Evolutionary conservation across 2,329 filamentous ascomycete species (phyloP).

Genomic region (Cladosporium cucumerinum): DNA sequence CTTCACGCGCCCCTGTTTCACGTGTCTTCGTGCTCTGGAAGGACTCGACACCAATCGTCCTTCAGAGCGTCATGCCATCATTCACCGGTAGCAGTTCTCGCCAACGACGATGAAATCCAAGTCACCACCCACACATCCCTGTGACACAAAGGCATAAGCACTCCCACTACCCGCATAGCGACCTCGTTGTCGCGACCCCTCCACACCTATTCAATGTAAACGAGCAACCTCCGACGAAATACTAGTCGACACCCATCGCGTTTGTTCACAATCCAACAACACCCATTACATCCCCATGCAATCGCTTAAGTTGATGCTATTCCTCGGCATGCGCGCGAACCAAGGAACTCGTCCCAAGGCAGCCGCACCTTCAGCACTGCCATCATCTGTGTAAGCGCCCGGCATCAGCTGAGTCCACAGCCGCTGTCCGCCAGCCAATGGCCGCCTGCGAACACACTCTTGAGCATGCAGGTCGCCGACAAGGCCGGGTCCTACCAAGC

Average conservation of each 20-base stretch:
- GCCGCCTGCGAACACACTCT: neutral
- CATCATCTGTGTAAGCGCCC: slow-evolving; percentile 12
- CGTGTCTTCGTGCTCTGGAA: neutral
- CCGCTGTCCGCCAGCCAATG: slow-evolving; percentile 12
- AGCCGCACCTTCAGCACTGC: neutral
- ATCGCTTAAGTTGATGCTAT: neutral
- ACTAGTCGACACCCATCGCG: neutral
- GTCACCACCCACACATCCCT: neutral
- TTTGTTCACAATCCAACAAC: neutral
- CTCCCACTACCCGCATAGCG: too few species aligned
- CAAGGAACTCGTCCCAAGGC: neutral
- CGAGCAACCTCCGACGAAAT: neutral
- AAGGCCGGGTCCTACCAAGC: neutral
- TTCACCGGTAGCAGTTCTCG: neutral
- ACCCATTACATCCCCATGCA: neutral
- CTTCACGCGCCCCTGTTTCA: neutral
- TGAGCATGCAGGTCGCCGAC: slow-evolving; percentile 6
- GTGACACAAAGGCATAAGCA: neutral
- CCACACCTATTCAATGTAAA: neutral
- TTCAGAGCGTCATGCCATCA: neutral
- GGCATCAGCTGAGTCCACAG: slow-evolving; percentile 10
- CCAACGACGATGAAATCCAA: neutral
- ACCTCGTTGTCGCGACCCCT: neutral
- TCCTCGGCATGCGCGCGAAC: neutral
- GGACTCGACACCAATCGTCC: neutral